phyloP scores from a whole-genome alignment of 2,329 filamentous ascomycete species.

The Ascochyta fabae region DNA sequence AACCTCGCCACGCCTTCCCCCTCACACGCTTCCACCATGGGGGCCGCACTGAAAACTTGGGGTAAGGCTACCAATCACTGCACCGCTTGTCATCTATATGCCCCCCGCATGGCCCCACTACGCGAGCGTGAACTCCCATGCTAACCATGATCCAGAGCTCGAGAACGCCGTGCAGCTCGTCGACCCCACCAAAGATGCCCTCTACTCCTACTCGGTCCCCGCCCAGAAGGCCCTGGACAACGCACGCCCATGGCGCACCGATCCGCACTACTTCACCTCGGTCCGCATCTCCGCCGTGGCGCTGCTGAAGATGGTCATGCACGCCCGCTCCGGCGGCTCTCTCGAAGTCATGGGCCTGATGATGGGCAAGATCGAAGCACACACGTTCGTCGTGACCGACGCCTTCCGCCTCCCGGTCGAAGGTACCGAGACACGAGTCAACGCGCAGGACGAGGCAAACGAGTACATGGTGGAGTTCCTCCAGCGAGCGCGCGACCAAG shows the following conservation, averaged over 20 bases:
- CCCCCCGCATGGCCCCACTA: constrained; percentile 16
- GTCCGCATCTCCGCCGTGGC: constrained; percentile 94
- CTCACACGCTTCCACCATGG: constrained; percentile 32
- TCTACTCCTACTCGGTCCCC: constrained; percentile 80
- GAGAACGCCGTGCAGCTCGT: constrained; percentile 83
- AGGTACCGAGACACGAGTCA: constrained; percentile 97
- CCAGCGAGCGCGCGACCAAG: constrained; percentile 73
- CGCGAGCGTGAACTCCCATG: neutral
- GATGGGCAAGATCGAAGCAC: constrained; percentile 88
- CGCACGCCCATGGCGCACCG: constrained; percentile 74
- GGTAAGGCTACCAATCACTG: constrained; percentile 30
- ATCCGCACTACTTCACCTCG: constrained; percentile 88
- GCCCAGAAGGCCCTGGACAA: constrained; percentile 71
- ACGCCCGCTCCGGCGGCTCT: constrained; percentile 90
- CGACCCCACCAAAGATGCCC: constrained; percentile 85
- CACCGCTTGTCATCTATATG: neutral
- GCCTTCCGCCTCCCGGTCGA: constrained; percentile 94
- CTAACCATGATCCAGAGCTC: constrained; percentile 68
- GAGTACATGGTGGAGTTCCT: constrained; percentile 95
- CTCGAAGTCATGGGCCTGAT: constrained; percentile 98
- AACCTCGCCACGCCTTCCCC: constrained; percentile 8
- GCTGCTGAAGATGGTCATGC: constrained; percentile 98
- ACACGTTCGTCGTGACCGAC: constrained; percentile 91
- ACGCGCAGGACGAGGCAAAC: constrained; percentile 93
- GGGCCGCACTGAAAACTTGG: constrained; percentile 47